Percentiles rank a stretch among this genome's conserved stretches.
Evolutionary conservation across 345 rosid species (phyloP).

Genomic region (Barbarea vulgaris): DNA sequence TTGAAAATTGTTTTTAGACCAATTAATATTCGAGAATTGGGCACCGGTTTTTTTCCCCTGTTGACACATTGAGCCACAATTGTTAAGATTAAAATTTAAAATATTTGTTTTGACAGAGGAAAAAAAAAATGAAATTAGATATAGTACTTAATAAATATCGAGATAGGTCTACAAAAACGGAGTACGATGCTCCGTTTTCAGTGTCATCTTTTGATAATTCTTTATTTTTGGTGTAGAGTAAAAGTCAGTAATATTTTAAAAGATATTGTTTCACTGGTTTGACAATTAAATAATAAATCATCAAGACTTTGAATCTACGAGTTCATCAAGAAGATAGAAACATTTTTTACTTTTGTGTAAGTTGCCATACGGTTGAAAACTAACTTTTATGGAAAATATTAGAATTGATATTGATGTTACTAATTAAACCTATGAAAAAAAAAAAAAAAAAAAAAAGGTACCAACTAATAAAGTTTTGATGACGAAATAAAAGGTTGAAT

Average conservation of each 20-base stretch:
- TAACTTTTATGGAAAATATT: conserved; percentile 11
- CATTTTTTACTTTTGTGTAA: background rate
- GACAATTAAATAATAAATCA: background rate
- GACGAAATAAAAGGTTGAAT: conserved; percentile 38
- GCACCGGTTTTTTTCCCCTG: background rate
- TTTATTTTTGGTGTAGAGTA: background rate
- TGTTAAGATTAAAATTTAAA: background rate
- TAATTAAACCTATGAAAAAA: background rate
- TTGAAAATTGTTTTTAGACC: conserved; percentile 5
- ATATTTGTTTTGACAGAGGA: background rate
- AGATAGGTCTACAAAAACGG: background rate
- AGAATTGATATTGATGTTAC: conserved; percentile 23
- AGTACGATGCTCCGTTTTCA: conserved; percentile 15
- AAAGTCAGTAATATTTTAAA: background rate
- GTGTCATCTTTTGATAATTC: background rate
- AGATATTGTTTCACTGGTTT: background rate
- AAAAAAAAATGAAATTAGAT: background rate
- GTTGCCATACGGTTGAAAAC: background rate
- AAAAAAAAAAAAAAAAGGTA: background rate
- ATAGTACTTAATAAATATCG: background rate
- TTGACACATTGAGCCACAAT: background rate
- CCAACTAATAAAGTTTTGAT: conserved; percentile 38
- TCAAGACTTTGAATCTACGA: background rate
- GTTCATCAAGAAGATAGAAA: background rate
- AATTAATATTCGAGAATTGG: background rate